These are phyloP conservation scores for Ogataea corticis DNA, from an alignment of 805 yeast genomes.

Conservation along the genomic window DNA sequence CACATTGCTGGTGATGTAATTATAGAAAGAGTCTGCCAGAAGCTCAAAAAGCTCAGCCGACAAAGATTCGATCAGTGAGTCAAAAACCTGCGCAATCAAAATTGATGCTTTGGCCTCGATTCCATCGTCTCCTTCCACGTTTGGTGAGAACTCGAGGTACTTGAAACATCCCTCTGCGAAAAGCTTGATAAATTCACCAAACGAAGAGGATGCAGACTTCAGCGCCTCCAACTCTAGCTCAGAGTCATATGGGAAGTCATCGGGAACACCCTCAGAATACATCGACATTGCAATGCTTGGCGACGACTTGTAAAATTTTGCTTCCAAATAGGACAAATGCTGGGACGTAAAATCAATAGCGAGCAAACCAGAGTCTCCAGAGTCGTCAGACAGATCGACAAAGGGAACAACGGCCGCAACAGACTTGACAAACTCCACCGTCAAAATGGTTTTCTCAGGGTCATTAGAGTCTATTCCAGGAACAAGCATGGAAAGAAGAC, in stretches of 20 bases:
- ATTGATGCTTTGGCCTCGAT: slow-evolving; percentile 50
- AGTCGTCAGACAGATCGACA: slow-evolving; percentile 51
- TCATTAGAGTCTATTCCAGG: slow-evolving; percentile 92
- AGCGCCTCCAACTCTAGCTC: slow-evolving; percentile 57
- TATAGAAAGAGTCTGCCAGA: slow-evolving; percentile 49
- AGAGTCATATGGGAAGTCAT: slow-evolving; percentile 41
- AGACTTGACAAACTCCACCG: slow-evolving; percentile 68
- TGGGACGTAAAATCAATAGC: slow-evolving; percentile 62
- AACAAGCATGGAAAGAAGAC: slow-evolving; percentile 65
- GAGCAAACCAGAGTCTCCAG: slow-evolving; percentile 38
- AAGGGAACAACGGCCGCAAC: slow-evolving; percentile 75
- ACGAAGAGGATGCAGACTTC: slow-evolving; percentile 70
- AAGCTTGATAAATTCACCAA: slow-evolving; percentile 56
- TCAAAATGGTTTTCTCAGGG: slow-evolving; percentile 64
- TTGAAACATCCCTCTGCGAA: slow-evolving; percentile 61
- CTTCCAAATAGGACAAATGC: slow-evolving; percentile 59
- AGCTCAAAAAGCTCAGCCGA: slow-evolving; percentile 54
- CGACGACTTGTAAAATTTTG: slow-evolving; percentile 36
- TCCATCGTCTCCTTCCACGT: slow-evolving; percentile 49
- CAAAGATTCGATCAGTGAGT: slow-evolving; percentile 55
- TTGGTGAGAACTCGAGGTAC: slow-evolving; percentile 70
- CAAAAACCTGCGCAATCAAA: slow-evolving; percentile 39
- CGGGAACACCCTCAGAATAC: slow-evolving; percentile 24
- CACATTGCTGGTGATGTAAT: slow-evolving; percentile 60
- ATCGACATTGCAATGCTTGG: slow-evolving; percentile 23